phyloP scores from a whole-genome alignment of 257 asterid species.

The Asclepias syriaca region DNA sequence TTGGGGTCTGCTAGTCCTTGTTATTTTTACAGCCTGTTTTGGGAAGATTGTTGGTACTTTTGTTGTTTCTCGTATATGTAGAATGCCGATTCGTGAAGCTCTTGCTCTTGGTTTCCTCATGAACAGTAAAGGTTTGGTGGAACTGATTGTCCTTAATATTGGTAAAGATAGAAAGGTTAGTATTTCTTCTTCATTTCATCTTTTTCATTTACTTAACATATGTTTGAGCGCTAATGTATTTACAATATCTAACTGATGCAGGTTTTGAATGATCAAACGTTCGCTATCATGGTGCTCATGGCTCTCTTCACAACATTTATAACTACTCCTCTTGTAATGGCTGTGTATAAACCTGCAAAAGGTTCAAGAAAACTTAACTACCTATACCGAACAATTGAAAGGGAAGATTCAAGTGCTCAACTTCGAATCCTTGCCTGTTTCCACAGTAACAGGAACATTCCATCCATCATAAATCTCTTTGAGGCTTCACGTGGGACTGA shows the following conservation, averaged over 20 bases:
- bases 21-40: conserved; percentile 61
- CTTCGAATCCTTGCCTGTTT: conserved; percentile 47
- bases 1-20: conserved; percentile 76
- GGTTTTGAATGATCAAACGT: conserved; percentile 58
- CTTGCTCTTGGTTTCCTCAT: conserved; percentile 69
- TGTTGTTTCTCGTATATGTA: conserved; percentile 45
- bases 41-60: conserved; percentile 73
- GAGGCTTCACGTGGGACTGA: conserved; percentile 55
- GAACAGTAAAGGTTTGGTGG: conserved; percentile 81
- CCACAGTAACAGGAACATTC: conserved; percentile 44
- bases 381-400: conserved; percentile 41
- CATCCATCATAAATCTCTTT: conserved; percentile 45
- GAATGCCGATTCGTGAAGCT: conserved; percentile 53
- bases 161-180: conserved; percentile 72
- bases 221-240: neutral
- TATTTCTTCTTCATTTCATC: neutral
- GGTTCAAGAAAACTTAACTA: conserved; percentile 17
- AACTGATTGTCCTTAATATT: conserved; percentile 83
- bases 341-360: conserved; percentile 51
- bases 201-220: neutral
- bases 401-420: conserved; percentile 30
- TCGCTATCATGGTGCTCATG: conserved; percentile 60
- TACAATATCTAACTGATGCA: conserved; percentile 4
- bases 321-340: conserved; percentile 49
- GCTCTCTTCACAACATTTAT: conserved; percentile 59